Base-by-base conservation (phyloP, 106 monocot species). In the Dactylorhiza incarnata region DNA sequence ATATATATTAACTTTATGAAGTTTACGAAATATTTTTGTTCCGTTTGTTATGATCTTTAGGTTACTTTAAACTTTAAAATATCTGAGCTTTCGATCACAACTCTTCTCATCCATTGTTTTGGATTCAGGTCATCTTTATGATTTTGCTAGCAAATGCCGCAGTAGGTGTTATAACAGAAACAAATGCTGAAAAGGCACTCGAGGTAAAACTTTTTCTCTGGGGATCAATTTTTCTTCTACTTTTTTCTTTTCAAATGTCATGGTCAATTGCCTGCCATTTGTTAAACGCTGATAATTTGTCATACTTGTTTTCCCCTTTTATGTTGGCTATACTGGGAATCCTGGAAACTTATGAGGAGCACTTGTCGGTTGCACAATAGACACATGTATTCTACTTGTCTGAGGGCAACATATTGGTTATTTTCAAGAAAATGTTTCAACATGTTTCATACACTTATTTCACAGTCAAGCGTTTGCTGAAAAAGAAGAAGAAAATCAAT, bases 121-220 rank as follows among this genome's bases (percentile, higher is more conserved):
- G 68, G 72, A 0, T 13, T 53, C 70, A 99, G 97, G 97, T 99
- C 54, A 99, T 99, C 68, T 85, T 99, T 51, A 77, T 92, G 97
- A 99, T 99, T 71, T 86, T 99, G 80, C 94, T 88, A 58, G 97
- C 97, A 81, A 99, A 99, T 91, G 97, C 97, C 73, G 80, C 97
- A n/a, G 97, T 99, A 16, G 97, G 97, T 75, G 97, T 99, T 49
- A 94, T 99, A 78, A 99, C 97, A 22, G 97, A 99, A 83, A 99
- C 97, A 78, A 99, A 99, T 86, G 97, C 97, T 82, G 97, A 99
- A 83, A 99, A 99, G 72, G 97, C 97, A 37, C 86, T 99, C 53
- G 94, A 89, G 88, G 97, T 91, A 77, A 78, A 22, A 46, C 11
- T 48, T 49, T 9, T 65, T 65, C 26, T 26, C 3, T 61, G 26